A percentile compares a stretch with the other conserved stretches of the same genome.
Conservation (phyloP, 1,284 basidiomycete genomes). For the Fistulina hepatica region DNA sequence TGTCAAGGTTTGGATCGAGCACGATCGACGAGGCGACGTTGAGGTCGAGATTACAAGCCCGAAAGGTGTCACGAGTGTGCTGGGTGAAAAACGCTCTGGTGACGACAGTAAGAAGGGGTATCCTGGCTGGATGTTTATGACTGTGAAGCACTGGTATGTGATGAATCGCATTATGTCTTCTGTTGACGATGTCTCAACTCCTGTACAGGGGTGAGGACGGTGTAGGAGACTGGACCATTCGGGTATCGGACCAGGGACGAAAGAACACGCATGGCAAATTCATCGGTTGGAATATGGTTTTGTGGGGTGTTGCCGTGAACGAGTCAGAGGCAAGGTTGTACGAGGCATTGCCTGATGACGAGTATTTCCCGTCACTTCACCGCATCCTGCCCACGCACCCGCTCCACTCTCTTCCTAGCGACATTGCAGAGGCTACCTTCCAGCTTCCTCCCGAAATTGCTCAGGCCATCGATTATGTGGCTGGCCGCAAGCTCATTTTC, state of each 20-base stretch:
- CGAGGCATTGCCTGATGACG: slow-evolving; percentile 33
- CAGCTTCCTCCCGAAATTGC: slow-evolving; percentile 6
- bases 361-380: too few species aligned
- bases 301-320: slow-evolving; percentile 89
- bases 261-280: slow-evolving; percentile 64
- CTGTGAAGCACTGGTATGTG: slow-evolving; percentile 90
- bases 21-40: slow-evolving; percentile 81
- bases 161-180: neutral
- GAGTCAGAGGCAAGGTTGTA: slow-evolving; percentile 58
- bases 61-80: slow-evolving; percentile 73
- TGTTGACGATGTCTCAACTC: slow-evolving; percentile 10
- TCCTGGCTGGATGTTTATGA: slow-evolving; percentile 95
- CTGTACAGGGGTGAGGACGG: slow-evolving; percentile 79
- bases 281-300: slow-evolving; percentile 82
- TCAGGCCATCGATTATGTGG: neutral
- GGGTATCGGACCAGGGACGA: slow-evolving; percentile 65
- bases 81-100: slow-evolving; percentile 65
- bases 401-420: neutral
- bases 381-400: slow-evolving; percentile 41
- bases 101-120: slow-evolving; percentile 70
- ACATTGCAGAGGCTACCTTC: slow-evolving; percentile 2
- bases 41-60: slow-evolving; percentile 87
- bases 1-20: slow-evolving; percentile 86
- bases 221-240: slow-evolving; percentile 85
- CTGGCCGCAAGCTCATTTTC: neutral